Percentiles rank a stretch among this genome's conserved stretches.
These are phyloP conservation scores for Xylona heveae DNA, from an alignment of 495 filamentous ascomycete genomes.

Conservation along the genomic window DNA sequence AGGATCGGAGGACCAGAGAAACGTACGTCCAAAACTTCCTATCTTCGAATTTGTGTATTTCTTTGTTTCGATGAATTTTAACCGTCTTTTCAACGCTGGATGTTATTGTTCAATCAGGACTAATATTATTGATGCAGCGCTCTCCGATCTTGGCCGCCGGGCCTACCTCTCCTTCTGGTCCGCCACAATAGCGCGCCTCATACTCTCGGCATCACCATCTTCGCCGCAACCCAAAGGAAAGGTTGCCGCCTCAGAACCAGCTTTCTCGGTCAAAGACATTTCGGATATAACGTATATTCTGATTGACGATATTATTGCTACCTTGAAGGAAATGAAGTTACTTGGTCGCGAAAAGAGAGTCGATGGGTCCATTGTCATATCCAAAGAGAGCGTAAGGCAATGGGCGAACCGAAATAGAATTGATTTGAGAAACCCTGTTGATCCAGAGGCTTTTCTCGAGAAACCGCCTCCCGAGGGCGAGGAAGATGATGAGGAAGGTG, in stretches of 20 bases:
- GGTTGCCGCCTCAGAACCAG: constrained; percentile 16
- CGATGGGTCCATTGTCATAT: constrained; percentile 26
- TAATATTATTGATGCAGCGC: constrained; percentile 17
- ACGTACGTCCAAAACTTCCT: constrained; percentile 16
- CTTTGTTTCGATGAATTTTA: no score
- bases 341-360: constrained; percentile 23
- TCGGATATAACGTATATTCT: constrained; percentile 53
- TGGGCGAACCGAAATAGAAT: constrained; percentile 29
- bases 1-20: constrained; percentile 85
- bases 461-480: neutral
- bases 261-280: constrained; percentile 31
- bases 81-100: no score
- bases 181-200: constrained; percentile 48
- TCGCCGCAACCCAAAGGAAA: constrained; percentile 16
- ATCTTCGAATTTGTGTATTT: no score
- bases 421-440: constrained; percentile 25
- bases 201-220: constrained; percentile 21
- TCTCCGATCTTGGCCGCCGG: constrained; percentile 59
- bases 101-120: no score
- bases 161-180: constrained; percentile 76
- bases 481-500: constrained; percentile 3
- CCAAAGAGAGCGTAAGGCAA: constrained; percentile 28
- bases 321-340: constrained; percentile 57
- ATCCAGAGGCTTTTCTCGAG: constrained; percentile 31
- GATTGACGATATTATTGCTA: constrained; percentile 60